Evolutionary conservation across 2,329 filamentous ascomycete genomes (phyloP), one percentile per base, ranked within the genome.

Genomic region (Penicillium nordicum): DNA sequence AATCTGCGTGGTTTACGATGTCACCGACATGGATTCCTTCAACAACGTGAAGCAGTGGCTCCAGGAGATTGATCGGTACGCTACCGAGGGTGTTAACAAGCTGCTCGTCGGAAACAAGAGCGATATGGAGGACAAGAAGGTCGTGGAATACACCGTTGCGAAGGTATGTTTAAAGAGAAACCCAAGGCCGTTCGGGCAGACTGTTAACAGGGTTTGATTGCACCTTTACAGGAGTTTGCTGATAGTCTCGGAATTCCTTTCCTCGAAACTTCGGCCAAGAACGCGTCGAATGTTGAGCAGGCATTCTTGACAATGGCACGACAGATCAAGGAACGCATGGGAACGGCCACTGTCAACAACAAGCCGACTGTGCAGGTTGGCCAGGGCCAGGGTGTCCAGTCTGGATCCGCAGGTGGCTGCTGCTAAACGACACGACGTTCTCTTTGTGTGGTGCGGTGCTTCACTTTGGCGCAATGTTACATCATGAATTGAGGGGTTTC

Each of bases 21-120:
- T 99, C 74, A 99, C 94, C 67, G 94, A 99, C 78, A 97, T 97
- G 93, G 94, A 97, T 78, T 96, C 91, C 30, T 99, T 99, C 90
- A 97, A 99, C 88, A 99, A 97, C 82, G 94, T 99, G 72, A 97
- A 99, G 89, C 94, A 99, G 84, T 99, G 94, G 94, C 86, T 99
- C 61, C 94, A 99, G 79, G 94, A 99, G 82, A 99, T 99, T 70
- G 94, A 99, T 82, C 88, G 94, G 77, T 97, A 99, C 73, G 94
- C 94, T 69, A 99, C 94, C 67, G 94, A 99, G 80, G 94, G 94
- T 65, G 94, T 99, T 74, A 99, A 99, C 87, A 99, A 99, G 85
- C 85, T 99, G 66, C 87, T 99, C 61, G 93, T 99, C 62, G 94
- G 94, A 74, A 99, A 99, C 89, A 99, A 99, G 89, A 96, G 92